These are phyloP conservation scores for Leishmania braziliensis DNA, from an alignment of 208 protist species.

Conservation along the genomic window DNA sequence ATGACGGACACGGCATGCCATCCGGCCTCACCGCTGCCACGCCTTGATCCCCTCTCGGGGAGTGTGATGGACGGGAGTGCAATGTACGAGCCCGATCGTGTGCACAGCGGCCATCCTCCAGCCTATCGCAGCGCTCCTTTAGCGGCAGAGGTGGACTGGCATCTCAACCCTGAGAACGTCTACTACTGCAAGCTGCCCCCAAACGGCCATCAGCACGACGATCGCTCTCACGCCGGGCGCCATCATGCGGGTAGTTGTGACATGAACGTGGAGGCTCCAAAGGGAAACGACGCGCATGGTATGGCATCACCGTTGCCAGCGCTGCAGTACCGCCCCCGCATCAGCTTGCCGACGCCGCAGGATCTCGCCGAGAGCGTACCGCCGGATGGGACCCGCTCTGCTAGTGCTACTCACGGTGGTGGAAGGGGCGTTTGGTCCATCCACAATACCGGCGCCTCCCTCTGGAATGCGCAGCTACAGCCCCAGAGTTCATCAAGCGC, in stretches of 20 bases:
- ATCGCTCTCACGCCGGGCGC: neutral
- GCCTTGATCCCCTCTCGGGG: neutral
- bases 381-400: neutral
- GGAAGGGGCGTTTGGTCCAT: neutral
- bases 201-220: neutral
- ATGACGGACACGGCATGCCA: neutral
- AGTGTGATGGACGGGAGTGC: neutral
- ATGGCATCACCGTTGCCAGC: neutral
- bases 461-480: neutral
- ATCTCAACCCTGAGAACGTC: neutral
- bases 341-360: neutral
- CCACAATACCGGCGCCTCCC: neutral
- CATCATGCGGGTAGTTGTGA: neutral
- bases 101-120: neutral
- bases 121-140: neutral
- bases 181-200: conserved; percentile 8
- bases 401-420: neutral
- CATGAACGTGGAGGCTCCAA: neutral
- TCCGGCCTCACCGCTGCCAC: neutral
- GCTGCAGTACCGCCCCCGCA: neutral
- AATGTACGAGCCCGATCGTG: neutral
- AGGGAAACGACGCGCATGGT: neutral
- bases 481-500: neutral
- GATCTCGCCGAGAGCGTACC: neutral
- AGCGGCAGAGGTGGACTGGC: neutral